A percentile compares a stretch with the other conserved stretches of the same genome.
Evolutionary conservation across 2,329 filamentous ascomycete species (phyloP).

Genomic region (Claviceps arundinis): DNA sequence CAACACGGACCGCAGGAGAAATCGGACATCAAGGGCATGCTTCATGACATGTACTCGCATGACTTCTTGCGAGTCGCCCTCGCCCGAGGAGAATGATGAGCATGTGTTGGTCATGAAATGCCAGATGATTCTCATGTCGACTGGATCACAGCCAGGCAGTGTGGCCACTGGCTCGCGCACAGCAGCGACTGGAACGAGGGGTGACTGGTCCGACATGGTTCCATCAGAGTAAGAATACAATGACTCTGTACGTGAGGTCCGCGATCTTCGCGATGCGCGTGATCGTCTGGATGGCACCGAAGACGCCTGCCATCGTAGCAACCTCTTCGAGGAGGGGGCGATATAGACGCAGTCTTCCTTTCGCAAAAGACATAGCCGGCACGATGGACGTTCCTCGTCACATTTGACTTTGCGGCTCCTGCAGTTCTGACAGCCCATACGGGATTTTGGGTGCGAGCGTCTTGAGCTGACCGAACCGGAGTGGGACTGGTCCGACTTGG

Average conservation of each 20-base stretch:
- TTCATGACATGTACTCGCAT: constrained; percentile 34
- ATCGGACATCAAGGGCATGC: constrained; percentile 37
- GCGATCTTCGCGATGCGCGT: not conserved
- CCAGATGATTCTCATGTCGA: constrained; percentile 42
- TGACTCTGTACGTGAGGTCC: not conserved
- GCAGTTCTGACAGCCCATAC: constrained; percentile 39
- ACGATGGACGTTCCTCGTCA: constrained; percentile 36
- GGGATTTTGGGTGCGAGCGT: constrained; percentile 41
- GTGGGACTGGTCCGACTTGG: not conserved
- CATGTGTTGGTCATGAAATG: constrained; percentile 37
- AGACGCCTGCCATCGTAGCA: not conserved
- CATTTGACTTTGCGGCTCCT: constrained; percentile 43
- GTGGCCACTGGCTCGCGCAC: constrained; percentile 8
- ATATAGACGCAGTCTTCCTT: constrained; percentile 35
- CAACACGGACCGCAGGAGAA: constrained; percentile 42
- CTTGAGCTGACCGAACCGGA: constrained; percentile 19
- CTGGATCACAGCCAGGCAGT: constrained; percentile 13
- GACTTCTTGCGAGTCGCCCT: constrained; percentile 22
- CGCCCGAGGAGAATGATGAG: constrained; percentile 30
- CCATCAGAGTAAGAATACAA: not conserved
- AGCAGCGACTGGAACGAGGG: constrained; percentile 6
- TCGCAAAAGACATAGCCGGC: constrained; percentile 34
- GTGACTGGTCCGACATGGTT: not conserved
- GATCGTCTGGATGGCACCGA: not conserved
- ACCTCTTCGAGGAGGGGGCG: not conserved